phyloP scores from a whole-genome alignment of 441 rosid species.

The Rhodomyrtus psidioides region DNA sequence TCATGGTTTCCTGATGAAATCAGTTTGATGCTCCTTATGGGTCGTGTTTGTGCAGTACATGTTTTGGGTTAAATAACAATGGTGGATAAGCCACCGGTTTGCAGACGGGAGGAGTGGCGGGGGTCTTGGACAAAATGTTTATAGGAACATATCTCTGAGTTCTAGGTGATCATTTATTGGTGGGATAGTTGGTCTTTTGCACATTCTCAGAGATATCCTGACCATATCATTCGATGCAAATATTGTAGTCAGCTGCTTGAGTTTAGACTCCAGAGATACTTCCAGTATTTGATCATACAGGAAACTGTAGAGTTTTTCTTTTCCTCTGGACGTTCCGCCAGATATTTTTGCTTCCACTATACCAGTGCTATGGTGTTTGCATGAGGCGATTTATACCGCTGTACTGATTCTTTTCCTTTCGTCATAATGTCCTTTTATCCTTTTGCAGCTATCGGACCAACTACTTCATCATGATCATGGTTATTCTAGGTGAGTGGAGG shows the following conservation, averaged over 20 bases:
- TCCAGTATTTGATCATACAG: not conserved
- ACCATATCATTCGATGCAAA: not conserved
- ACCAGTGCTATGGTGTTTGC: not conserved
- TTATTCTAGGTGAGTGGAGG: constrained; percentile 63
- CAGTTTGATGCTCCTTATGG: not conserved
- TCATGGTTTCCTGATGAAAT: not conserved
- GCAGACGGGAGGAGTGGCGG: not conserved
- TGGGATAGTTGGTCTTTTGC: not conserved
- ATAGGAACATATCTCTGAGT: not conserved
- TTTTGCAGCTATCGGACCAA: constrained; percentile 86
- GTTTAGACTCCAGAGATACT: not conserved
- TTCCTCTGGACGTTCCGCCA: not conserved
- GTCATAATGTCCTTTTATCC: not conserved
- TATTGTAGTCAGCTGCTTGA: not conserved
- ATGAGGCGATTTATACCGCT: not conserved
- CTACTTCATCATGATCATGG: constrained; percentile 79
- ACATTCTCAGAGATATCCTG: not conserved
- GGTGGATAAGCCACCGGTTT: not conserved
- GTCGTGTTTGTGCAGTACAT: not conserved
- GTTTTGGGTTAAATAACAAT: not conserved
- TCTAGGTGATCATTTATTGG: not conserved
- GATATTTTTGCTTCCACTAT: not conserved
- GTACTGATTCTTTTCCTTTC: not conserved
- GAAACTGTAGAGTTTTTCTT: not conserved
- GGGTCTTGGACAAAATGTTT: not conserved